Base-by-base conservation (phyloP, 257 asterid species). In the Striga asiatica region DNA sequence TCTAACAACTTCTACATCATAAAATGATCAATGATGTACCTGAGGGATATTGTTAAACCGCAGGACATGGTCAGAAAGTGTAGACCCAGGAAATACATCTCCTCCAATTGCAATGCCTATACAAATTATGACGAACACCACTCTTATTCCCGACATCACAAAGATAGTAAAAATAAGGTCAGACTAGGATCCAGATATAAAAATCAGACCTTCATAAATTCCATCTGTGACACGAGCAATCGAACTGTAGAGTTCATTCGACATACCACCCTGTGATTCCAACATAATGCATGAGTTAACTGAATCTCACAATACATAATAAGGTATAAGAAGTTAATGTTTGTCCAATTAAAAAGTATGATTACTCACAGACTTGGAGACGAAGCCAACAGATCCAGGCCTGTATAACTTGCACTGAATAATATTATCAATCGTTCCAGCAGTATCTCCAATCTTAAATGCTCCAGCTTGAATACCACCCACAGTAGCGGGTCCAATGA, bases 391-490 rank as follows among this genome's bases (percentile, higher is more conserved):
- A 45, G 95, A 88, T 46, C 99, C 99, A 60, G 99, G 97, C 71
- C 97, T 75, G 82, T 92, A 92, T 66, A 92, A 70, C 71, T 92
- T 92, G 95, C 95, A 84, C 0, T 84, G 91, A 61, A 88, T 78
- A 34, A 92, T 88, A 54, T 92, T 92, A 73, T 92, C 99, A 69
- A 92, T 82, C 67, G 99, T 88, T 69, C 99, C 99, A 56, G 94
- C 97, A 25, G 99, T 92, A 66, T 92, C 97, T 61, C 99, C 99
- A 62, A 92, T 92, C 78, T 88, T 92, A 65, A 92, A 92, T 39
- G 97, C 97, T 70, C 99, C 99, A 71, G 99, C 99, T 78, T 92
- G 99, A 73, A 92, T 74, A 47, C 99, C 99, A 54, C 99, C 99
- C 52, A 92, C 99, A 18, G 97, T 84, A 68, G 99, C 94, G 29